Evolutionary conservation across 169 alveolate species (phyloP), one percentile per base, ranked within the genome.

Genomic region (Neospora caninum): DNA sequence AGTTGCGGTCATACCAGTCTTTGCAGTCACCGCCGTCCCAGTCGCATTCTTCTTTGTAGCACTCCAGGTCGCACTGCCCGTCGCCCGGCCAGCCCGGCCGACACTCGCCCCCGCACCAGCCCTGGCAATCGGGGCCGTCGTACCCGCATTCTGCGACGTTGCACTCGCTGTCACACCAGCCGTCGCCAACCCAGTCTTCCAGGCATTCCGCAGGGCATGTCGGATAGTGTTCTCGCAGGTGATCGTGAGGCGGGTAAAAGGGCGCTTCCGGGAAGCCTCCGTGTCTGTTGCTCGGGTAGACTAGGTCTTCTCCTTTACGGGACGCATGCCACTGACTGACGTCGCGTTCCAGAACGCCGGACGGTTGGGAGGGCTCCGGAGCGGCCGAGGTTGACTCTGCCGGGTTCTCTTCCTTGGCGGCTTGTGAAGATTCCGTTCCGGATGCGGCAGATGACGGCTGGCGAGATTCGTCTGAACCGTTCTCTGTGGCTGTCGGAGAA

Each of bases 121-220:
- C 96, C 53, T 92, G 39, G 88, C 97, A 96, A 87, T 96, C 97
- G 31, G 96, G 95, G n/a, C 93, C 96, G 69, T 96, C 97, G 83
- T 91, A 96, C 88, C 70, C 88, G 91, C 97, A 96, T 39, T 93
- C 96, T 70, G 87, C 91, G 41, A 93, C 91, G 89, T 96, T 96
- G 92, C 97, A 96, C n/a, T 83, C 94, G 36, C 95, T 94, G 92
- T 96, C 97, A 54, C 97, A 96, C 95, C 96, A 96, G n/a, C 97
- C 97, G 91, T 96, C 97, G 29, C 96, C 97, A 82, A 95, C 95
- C 97, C 97, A 96, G 36, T 84, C 95, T 22, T 78, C 89, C 92
- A 49, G 45, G 93, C 89, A 96, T 73, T 89, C 96, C 95, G n/a
- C 45, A n/a, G 69, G 93, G 96, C 95, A 95, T 80, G 31, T 22